Base-by-base conservation (phyloP, 352 stramenopile genomes). In the Globisporangium heterothallicum region DNA sequence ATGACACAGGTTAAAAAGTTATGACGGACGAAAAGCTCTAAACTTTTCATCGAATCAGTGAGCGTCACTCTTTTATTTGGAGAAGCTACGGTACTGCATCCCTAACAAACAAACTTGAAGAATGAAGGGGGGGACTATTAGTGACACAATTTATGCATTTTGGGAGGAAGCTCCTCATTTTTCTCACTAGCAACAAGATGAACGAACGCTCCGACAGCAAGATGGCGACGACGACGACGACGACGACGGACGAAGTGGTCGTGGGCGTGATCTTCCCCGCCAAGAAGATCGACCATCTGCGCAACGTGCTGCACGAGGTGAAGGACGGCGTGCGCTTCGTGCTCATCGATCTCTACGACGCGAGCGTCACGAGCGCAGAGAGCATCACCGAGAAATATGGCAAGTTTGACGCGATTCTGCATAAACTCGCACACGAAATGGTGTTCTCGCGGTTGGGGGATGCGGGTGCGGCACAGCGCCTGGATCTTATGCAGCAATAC, bases 391-490 rank as follows among this genome's bases (percentile, higher is more conserved):
- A 58, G 18, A 60, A 58, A 40, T 78, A 79, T 52, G 75, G 78
- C 14, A 61, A 40, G 4, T 49, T 90, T 42, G 73, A 89, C 62
- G 82, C 65, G 19, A 32, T 92, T 49, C 68, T 92, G 50, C 82
- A 92, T 68, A 92, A 92, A 51, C 56, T 92, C 42, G 79, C 79
- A 36, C 82, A 92, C 53, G 82, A 92, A 32, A 88, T 92, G 79
- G 78, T 92, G 35, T 92, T 88, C 47, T 66, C 68, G 14, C 61
- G 51, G 6, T 61, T 86, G 26, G 79, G 78, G 5, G 75, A 92
- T 52, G 43, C 42, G 0, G 47, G 57, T 0, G 79, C 82, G 3
- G 55, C 52, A 9, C 59, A 56, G 34, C 73, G 79, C 6, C 66
- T 91, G 49, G 35, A 61, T 29, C 32, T 91, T 36, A 74, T 92